phyloP scores from a whole-genome alignment of 2,329 filamentous ascomycete species.

The Chaetoscypha palmicola region DNA sequence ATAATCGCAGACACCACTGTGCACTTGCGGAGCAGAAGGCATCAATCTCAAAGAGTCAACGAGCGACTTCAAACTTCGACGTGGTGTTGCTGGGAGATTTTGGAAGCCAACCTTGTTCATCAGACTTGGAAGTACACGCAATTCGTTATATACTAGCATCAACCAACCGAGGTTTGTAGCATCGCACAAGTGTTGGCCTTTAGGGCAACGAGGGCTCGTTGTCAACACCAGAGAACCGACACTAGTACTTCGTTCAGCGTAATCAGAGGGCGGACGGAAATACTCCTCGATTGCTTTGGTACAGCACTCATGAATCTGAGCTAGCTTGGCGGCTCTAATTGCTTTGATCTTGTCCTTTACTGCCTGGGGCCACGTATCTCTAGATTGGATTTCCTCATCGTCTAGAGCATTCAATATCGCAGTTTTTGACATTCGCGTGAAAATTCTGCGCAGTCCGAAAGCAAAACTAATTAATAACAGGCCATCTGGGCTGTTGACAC shows the following conservation, averaged over 20 bases:
- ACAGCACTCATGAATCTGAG: constrained; percentile 43
- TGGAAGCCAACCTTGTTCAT: constrained; percentile 28
- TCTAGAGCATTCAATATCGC: constrained; percentile 40
- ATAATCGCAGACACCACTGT: constrained; percentile 43
- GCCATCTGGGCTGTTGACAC: constrained; percentile 42
- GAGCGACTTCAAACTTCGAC: constrained; percentile 39
- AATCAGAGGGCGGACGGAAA: constrained; percentile 27
- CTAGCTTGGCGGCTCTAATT: constrained; percentile 42
- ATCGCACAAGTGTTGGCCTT: constrained; percentile 44
- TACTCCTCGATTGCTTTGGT: constrained; percentile 40
- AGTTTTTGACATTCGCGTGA: constrained; percentile 43
- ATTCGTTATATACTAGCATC: constrained; percentile 44
- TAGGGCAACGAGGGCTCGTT: constrained; percentile 41
- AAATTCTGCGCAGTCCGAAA: constrained; percentile 43
- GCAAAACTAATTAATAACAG: constrained; percentile 46
- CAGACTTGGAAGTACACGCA: constrained; percentile 38
- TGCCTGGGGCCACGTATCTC: constrained; percentile 39
- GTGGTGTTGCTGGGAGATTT: constrained; percentile 22
- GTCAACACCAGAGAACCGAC: constrained; percentile 30
- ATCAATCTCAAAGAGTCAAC: constrained; percentile 38
- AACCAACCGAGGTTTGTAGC: constrained; percentile 47
- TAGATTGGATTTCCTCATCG: constrained; percentile 37
- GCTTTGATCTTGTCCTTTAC: constrained; percentile 44
- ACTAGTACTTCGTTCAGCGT: constrained; percentile 14
- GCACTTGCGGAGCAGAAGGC: constrained; percentile 38